Evolutionary conservation across 2,329 filamentous ascomycete genomes (phyloP).

Genomic region (Cercospora sesami): DNA sequence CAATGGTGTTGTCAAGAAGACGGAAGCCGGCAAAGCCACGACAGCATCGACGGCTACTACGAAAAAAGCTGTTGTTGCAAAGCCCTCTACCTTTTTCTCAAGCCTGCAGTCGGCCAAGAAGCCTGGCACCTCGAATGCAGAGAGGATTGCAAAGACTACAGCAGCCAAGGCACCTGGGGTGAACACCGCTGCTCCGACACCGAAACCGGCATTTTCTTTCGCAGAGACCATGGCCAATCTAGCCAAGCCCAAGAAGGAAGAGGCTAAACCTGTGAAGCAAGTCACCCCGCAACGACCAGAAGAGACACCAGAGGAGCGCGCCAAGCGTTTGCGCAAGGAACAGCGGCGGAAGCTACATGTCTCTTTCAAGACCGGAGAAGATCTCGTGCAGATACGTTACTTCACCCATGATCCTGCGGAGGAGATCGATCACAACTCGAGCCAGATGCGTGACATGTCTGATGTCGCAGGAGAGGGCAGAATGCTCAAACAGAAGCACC

Average conservation of each 20-base stretch:
- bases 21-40: slow-evolving; percentile 17
- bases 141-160: slow-evolving; percentile 32
- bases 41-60: slow-evolving; percentile 22
- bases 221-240: slow-evolving; percentile 43
- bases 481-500: slow-evolving; percentile 59
- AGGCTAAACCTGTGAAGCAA: slow-evolving; percentile 50
- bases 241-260: slow-evolving; percentile 58
- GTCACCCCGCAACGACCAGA: slow-evolving; percentile 46
- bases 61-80: slow-evolving; percentile 42
- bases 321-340: slow-evolving; percentile 70
- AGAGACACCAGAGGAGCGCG: slow-evolving; percentile 68
- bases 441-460: slow-evolving; percentile 69
- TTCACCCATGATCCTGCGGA: slow-evolving; percentile 73
- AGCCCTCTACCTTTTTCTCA: slow-evolving; percentile 49
- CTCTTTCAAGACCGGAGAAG: slow-evolving; percentile 66
- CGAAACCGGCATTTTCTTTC: slow-evolving; percentile 42
- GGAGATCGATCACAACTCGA: slow-evolving; percentile 65
- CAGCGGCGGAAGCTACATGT: slow-evolving; percentile 69
- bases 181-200: slow-evolving; percentile 33
- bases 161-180: slow-evolving; percentile 25
- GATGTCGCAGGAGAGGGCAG: slow-evolving; percentile 67
- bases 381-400: slow-evolving; percentile 65
- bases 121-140: slow-evolving; percentile 36
- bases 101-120: slow-evolving; percentile 51
- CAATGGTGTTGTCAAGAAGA: slow-evolving; percentile 31